Evolutionary conservation across 2,329 filamentous ascomycete genomes (phyloP), one percentile per base, ranked within the genome.

Genomic region (Nothopassalora personata): DNA sequence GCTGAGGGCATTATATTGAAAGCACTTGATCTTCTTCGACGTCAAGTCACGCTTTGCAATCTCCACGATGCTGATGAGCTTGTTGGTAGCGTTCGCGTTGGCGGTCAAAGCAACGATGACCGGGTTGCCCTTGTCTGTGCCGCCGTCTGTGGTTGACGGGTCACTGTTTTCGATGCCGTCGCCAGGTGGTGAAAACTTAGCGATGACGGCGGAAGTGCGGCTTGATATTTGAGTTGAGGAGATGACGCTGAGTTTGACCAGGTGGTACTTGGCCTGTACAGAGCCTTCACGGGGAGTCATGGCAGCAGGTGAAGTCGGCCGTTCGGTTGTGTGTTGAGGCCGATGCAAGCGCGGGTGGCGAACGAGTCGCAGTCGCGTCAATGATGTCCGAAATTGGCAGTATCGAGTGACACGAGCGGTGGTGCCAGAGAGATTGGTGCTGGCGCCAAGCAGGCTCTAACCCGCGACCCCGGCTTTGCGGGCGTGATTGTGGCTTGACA

Each of bases 21-120:
- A 83, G 66, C 60, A 79, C 67, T 53, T 78, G 78, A 61, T 79
- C 75, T 64, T 80, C 75, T 27, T 81, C 68, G 64, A 39, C 15
- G 72, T 74, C 15, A 73, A 69, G 15, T 75, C 58, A 69, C 73
- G 69, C 60, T 75, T 75, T n/a, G 68, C 69, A 43, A 88, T 85
- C 72, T 91, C 88, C 48, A 80, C 80, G 49, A 90, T 81, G 4
- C 83, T 86, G 66, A 90, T 82, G 67, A 90, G 77, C 72, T 91
- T 91, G 72, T 79, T 79, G 1, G 83, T 79, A 3, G 67, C 70
- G 13, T 66, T 63, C 3, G 73, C 70, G 54, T 75, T 74, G 13
- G 78, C 74, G 47, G 70, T 67, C 9, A 81, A 60, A 36, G 73
- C 64, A 8, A 79, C 68, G 0, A 83, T 62, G 18, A 62, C 66